phyloP scores from a whole-genome alignment of 495 filamentous ascomycete species.

The Ascobolus immersus region DNA sequence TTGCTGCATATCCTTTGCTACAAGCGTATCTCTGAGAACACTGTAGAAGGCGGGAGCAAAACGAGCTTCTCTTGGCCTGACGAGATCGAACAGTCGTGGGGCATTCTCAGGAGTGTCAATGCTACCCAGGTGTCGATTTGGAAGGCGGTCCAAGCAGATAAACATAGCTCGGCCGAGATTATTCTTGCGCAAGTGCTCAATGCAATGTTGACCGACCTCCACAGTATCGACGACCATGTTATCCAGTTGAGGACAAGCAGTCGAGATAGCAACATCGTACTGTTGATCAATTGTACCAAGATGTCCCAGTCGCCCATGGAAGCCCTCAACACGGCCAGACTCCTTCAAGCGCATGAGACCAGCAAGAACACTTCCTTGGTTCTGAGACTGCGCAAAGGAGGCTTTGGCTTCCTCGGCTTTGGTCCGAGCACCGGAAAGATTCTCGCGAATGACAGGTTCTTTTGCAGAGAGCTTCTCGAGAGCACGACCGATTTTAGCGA shows the following conservation, averaged over 20 bases:
- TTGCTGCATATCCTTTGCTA: constrained; percentile 75
- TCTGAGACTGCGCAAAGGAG: constrained; percentile 67
- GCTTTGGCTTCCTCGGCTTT: constrained; percentile 87
- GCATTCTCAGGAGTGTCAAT: constrained; percentile 81
- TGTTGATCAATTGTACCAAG: constrained; percentile 83
- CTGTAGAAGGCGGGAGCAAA: constrained; percentile 88
- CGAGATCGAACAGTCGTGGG: constrained; percentile 74
- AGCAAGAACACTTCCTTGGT: constrained; percentile 71
- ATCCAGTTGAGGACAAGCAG: constrained; percentile 70
- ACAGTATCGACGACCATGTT: constrained; percentile 92
- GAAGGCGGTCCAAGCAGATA: constrained; percentile 73
- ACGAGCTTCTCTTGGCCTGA: constrained; percentile 62
- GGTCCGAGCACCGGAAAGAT: constrained; percentile 66
- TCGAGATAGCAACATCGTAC: constrained; percentile 92
- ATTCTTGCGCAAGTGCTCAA: constrained; percentile 89
- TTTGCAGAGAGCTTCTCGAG: constrained; percentile 41
- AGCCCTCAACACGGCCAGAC: constrained; percentile 84
- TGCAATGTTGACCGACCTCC: constrained; percentile 85
- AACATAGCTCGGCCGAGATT: constrained; percentile 94
- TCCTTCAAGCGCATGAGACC: constrained; percentile 86
- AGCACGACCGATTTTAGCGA: constrained; percentile 39
- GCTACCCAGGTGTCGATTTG: constrained; percentile 42
- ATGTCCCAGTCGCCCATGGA: constrained; percentile 85
- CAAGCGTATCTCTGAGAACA: constrained; percentile 74
- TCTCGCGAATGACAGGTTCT: constrained; percentile 54